phyloP scores from a whole-genome alignment of 352 stramenopile species.

The Ophiocytium majus region DNA sequence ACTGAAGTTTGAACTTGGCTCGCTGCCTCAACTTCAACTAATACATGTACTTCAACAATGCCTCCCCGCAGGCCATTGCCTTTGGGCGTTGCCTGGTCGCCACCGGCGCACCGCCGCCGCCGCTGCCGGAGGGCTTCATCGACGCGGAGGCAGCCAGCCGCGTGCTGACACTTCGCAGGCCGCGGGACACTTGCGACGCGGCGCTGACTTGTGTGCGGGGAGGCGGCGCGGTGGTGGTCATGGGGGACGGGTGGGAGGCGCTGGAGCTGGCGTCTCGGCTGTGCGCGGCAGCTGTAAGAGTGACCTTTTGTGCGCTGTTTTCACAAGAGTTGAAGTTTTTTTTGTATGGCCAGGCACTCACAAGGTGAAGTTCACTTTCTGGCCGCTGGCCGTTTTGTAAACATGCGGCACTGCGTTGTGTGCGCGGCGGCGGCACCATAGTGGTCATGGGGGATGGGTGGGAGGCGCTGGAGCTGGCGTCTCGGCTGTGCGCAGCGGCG shows the following conservation, averaged over 20 bases:
- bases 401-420: background rate
- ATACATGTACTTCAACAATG: too few species aligned
- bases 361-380: background rate
- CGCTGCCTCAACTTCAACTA: too few species aligned
- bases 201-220: background rate
- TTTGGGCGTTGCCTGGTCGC: conserved; percentile 1
- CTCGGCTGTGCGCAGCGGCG: background rate
- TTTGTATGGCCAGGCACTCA: background rate
- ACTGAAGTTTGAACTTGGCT: too few species aligned
- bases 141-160: background rate
- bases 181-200: background rate
- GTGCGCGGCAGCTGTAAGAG: background rate
- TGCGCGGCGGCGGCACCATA: background rate
- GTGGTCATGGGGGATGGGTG: background rate
- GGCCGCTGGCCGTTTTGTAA: background rate
- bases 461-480: conserved; percentile 17
- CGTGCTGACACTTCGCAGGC: background rate
- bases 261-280: background rate
- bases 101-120: background rate
- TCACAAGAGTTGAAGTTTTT: conserved; percentile 1
- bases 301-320: background rate
- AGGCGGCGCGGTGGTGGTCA: background rate
- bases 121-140: background rate
- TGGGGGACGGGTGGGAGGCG: background rate
- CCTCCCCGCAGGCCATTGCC: background rate